A percentile compares a stretch with the other conserved stretches of the same genome.
phyloP scores from a whole-genome alignment of 176 grass and related monocot genomes.

The Hyparrhenia diplandra region DNA sequence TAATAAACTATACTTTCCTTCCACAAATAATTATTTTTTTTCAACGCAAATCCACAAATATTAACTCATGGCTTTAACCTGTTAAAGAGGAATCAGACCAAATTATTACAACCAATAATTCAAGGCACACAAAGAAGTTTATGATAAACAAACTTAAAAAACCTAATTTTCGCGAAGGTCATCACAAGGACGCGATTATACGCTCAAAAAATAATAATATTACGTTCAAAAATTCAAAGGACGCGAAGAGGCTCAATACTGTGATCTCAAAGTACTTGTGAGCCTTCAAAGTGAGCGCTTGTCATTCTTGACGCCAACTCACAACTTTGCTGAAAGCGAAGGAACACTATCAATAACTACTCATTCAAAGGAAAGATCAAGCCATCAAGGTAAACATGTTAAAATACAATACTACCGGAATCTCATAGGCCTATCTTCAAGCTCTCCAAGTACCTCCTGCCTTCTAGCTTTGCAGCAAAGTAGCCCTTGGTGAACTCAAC shows the following conservation, averaged over 20 bases:
- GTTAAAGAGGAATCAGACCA: neutral
- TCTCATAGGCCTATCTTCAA: constrained; percentile 34
- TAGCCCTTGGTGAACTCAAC: constrained; percentile 43
- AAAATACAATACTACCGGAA: neutral
- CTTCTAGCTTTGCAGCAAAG: constrained; percentile 43
- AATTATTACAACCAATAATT: neutral
- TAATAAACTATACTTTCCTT: neutral
- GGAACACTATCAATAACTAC: neutral
- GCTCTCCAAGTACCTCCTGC: constrained; percentile 50
- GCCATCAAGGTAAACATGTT: neutral
- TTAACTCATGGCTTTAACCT: neutral
- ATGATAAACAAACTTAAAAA: neutral
- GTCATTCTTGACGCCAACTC: neutral
- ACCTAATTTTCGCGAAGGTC: too few relatives aligned
- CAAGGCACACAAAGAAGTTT: neutral
- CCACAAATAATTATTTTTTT: too few relatives aligned
- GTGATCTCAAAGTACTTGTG: neutral
- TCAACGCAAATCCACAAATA: neutral
- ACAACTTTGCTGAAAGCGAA: neutral
- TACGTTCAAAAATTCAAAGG: neutral
- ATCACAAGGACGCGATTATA: too few relatives aligned
- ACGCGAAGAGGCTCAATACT: neutral
- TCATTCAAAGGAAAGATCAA: neutral
- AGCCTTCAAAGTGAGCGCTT: neutral
- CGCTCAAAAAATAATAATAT: too few relatives aligned